phyloP scores from a whole-genome alignment of 1,139 yeast genomes.

The Chernovozyma aurita region DNA sequence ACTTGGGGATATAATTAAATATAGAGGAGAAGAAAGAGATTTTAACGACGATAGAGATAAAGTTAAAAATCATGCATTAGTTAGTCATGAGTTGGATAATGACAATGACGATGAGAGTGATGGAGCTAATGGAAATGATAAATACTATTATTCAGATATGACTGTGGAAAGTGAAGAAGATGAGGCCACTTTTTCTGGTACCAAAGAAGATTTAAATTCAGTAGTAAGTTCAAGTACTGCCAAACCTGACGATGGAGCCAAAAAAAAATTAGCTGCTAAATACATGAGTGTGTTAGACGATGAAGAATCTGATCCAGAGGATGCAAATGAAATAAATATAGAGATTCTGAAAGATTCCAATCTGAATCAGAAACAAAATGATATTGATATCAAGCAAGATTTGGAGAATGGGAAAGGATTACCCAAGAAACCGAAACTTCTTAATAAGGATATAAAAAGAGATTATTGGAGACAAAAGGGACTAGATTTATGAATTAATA shows the following conservation, averaged over 20 bases:
- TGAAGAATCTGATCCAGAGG: slow-evolving; percentile 14
- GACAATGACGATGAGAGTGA: slow-evolving; percentile 24
- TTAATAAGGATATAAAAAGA: slow-evolving; percentile 34
- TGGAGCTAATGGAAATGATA: slow-evolving; percentile 33
- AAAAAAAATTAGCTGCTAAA: slow-evolving; percentile 22
- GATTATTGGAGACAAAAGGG: slow-evolving; percentile 47
- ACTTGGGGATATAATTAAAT: slow-evolving; percentile 75
- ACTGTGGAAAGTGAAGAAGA: slow-evolving; percentile 40
- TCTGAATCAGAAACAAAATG: too few relatives aligned
- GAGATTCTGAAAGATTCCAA: too few relatives aligned
- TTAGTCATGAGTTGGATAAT: slow-evolving; percentile 23
- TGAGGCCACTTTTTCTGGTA: slow-evolving; percentile 11
- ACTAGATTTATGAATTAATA: slow-evolving; percentile 21
- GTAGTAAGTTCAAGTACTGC: slow-evolving; percentile 9
- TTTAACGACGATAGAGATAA: slow-evolving; percentile 71
- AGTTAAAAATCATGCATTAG: slow-evolving; percentile 59
- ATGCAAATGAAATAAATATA: slow-evolving; percentile 9
- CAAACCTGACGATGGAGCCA: too few relatives aligned
- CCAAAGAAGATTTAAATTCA: too few relatives aligned
- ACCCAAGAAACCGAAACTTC: slow-evolving; percentile 14
- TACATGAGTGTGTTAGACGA: slow-evolving; percentile 22
- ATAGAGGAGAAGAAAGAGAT: slow-evolving; percentile 71
- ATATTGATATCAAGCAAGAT: slow-evolving; percentile 11
- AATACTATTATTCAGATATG: slow-evolving; percentile 40
- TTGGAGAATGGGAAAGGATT: slow-evolving; percentile 2